Percentiles rank a stretch among this genome's conserved stretches.
These are phyloP conservation scores for Breynia disticha DNA, from an alignment of 441 rosid species.

Conservation along the genomic window DNA sequence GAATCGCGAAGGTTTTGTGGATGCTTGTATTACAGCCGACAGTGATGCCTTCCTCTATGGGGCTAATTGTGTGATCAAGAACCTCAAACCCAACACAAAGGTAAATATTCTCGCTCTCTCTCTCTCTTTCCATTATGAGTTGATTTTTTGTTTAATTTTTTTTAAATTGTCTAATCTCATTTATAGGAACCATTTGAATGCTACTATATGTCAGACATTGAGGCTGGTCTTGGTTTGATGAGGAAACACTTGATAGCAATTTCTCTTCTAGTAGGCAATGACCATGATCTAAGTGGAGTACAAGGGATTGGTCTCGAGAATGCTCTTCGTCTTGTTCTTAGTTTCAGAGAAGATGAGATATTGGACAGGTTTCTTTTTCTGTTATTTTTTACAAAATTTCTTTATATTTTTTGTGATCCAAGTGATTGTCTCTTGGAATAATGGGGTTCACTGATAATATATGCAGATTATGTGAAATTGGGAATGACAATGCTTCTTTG, in stretches of 20 bases:
- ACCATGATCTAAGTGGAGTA: slow-evolving; percentile 69
- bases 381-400: slow-evolving; percentile 4
- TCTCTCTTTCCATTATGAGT: neutral
- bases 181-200: slow-evolving; percentile 84
- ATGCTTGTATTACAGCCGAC: slow-evolving; percentile 86
- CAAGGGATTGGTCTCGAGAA: slow-evolving; percentile 70
- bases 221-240: slow-evolving; percentile 71
- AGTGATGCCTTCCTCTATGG: slow-evolving; percentile 92
- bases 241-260: slow-evolving; percentile 77
- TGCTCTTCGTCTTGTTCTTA: slow-evolving; percentile 57
- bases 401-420: neutral
- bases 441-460: neutral
- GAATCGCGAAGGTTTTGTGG: slow-evolving; percentile 62
- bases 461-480: slow-evolving; percentile 56
- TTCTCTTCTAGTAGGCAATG: slow-evolving; percentile 78
- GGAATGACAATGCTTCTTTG: slow-evolving; percentile 28
- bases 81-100: slow-evolving; percentile 59
- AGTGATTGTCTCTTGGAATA: too few relatives aligned
- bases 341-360: slow-evolving; percentile 57
- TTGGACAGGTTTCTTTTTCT: slow-evolving; percentile 39
- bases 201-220: slow-evolving; percentile 74
- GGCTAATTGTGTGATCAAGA: slow-evolving; percentile 70
- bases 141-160: neutral
- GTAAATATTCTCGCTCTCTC: slow-evolving; percentile 23
- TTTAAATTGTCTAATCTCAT: neutral